phyloP scores from a whole-genome alignment of 2,329 filamentous ascomycete genomes.

The Colletotrichum sp. region DNA sequence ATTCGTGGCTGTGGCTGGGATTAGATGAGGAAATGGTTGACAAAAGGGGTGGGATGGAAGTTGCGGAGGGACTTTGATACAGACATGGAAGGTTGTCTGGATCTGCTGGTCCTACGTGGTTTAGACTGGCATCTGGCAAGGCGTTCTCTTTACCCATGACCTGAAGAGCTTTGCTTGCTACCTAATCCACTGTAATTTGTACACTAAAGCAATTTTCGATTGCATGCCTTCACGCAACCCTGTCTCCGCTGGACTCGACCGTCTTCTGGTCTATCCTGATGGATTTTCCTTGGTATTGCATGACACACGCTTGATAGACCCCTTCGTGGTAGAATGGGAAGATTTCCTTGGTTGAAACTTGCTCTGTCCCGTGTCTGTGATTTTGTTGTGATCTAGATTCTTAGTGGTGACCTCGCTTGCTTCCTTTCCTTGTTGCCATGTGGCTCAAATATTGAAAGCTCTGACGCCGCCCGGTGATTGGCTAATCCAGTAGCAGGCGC shows the following conservation, averaged over 20 bases:
- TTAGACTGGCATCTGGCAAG: slow-evolving; percentile 56
- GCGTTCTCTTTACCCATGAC: slow-evolving; percentile 47
- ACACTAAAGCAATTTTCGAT: slow-evolving; percentile 61
- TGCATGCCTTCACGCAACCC: slow-evolving; percentile 43
- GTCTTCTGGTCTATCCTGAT: slow-evolving; percentile 22
- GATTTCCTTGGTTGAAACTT: slow-evolving; percentile 1
- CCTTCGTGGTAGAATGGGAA: slow-evolving; percentile 13
- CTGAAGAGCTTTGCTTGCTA: slow-evolving; percentile 46
- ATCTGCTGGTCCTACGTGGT: slow-evolving; percentile 46
- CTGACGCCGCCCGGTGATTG: not conserved
- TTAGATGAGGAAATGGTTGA: slow-evolving; percentile 39
- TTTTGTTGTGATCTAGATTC: not conserved
- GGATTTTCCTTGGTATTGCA: slow-evolving; percentile 20
- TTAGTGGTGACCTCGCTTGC: not conserved
- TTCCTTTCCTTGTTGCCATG: not conserved
- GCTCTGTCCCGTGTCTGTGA: not conserved
- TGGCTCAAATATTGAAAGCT: not conserved
- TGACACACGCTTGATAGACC: slow-evolving; percentile 12
- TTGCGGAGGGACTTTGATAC: slow-evolving; percentile 49
- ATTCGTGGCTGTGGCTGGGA: slow-evolving; percentile 25
- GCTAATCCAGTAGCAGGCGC: not conserved
- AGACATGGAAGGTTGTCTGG: slow-evolving; percentile 34
- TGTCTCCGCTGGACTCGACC: slow-evolving; percentile 34
- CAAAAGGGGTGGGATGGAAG: slow-evolving; percentile 52
- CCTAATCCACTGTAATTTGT: slow-evolving; percentile 68